Evolutionary conservation across 495 filamentous ascomycete genomes (phyloP), one percentile per base, ranked within the genome.

Genomic region (Podospora australis): DNA sequence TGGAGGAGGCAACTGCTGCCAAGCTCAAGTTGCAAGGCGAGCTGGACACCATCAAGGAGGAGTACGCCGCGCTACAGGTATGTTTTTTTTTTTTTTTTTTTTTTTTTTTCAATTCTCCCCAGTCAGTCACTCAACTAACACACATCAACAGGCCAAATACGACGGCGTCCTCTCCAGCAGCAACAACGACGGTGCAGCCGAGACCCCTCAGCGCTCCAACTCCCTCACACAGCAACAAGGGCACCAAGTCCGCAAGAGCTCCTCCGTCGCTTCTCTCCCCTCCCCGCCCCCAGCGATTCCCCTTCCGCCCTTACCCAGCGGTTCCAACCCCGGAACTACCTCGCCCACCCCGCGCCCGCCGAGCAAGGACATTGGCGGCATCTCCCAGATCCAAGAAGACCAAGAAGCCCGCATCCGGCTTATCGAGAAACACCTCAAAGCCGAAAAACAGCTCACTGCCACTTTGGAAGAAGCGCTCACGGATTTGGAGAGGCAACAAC

Each of bases 381-480:
- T 39, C 25, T 73, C 78, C 22, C 86, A 89, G 52, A 79, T 87
- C 41, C 81, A 87, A 59, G 91, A 97, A 55, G 92, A 98, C 53
- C 89, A 95, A 62, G 94, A 97, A 65, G 83, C 86, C 30, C 91
- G 89, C 39, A 94, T 98, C 60, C 83, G 85, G 39, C 91, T 90
- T 20, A 95, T 98, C 53, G 92, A 97, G 73, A 96, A 96, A 73
- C 90, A 97, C 62, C 79, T 98, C 24, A 85, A 84, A 51, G 90
- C 94, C 21, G 92, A 98, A 73, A 96, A 95, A 64, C 91, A 97
- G 60, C 82, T 98, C 21, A 97, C 91, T 4, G 80, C 85, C 16
- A 96, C 90, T 24, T 76, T 98, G 25, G 92, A 98, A 62, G 91
- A 97, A 69, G 94, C 92, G 20, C 77, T 98, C 32, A 88, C 87